Percentiles rank a stretch among this genome's conserved stretches.
These are phyloP conservation scores for Thecaphora frezii DNA, from an alignment of 1,284 basidiomycete genomes.

Conservation along the genomic window DNA sequence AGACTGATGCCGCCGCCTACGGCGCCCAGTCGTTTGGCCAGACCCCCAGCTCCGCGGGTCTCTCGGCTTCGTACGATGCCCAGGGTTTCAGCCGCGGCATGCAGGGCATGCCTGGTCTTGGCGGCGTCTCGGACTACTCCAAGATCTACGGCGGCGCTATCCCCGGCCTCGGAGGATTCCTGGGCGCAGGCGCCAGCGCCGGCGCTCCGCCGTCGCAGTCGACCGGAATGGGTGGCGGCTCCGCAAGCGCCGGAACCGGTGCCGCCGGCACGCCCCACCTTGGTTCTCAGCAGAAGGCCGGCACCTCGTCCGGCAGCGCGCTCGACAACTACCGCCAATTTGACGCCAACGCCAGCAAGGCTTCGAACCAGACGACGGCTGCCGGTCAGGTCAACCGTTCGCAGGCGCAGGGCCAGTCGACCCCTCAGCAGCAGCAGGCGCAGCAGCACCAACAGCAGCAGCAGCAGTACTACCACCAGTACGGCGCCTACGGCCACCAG, in stretches of 20 bases:
- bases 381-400: constrained; percentile 27
- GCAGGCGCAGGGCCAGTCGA: constrained; percentile 32
- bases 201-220: constrained; percentile 35
- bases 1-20: constrained; percentile 34
- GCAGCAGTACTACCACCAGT: constrained; percentile 55
- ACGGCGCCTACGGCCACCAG: constrained; percentile 51
- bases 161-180: constrained; percentile 45
- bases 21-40: constrained; percentile 48
- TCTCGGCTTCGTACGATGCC: constrained; percentile 40
- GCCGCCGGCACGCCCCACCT: constrained; percentile 32
- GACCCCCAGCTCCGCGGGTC: constrained; percentile 25
- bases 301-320: constrained; percentile 28
- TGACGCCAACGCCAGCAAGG: constrained; percentile 32
- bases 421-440: constrained; percentile 36
- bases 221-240: constrained; percentile 17
- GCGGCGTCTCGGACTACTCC: constrained; percentile 45
- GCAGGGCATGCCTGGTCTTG: constrained; percentile 32
- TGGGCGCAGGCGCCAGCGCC: constrained; percentile 23
- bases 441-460: constrained; percentile 45
- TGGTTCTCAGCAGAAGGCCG: constrained; percentile 37
- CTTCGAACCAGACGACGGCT: constrained; percentile 14
- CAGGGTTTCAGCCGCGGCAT: constrained; percentile 49
- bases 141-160: constrained; percentile 51
- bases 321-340: constrained; percentile 40
- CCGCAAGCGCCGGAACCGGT: constrained; percentile 12